Base-by-base conservation (phyloP, 2,329 filamentous ascomycete genomes). In the Rhexocercosporidium sp. region DNA sequence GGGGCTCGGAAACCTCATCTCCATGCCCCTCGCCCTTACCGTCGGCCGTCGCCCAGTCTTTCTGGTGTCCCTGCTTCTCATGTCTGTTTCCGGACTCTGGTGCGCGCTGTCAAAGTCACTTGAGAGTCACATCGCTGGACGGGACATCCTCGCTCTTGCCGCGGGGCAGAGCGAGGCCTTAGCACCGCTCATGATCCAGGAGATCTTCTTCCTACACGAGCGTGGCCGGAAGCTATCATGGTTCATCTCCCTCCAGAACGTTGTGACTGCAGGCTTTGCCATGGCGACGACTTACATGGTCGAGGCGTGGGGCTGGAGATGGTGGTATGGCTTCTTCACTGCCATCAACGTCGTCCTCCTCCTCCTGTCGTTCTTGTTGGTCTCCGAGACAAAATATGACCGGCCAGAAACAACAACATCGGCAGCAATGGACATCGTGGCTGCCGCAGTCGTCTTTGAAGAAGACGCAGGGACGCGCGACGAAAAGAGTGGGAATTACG, bases 251-350 rank as follows among this genome's bases (percentile, higher is more conserved):
- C 47, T 62, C 44, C 37, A 49, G 16, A 49, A 47, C 12, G 44
- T 51, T n/a, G 41, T 12, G 3, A 62, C 20, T 12, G 27, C 27
- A 18, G 14, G 14, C 27, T 53, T 49, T 18, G 27, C 29, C 14
- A 53, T 51, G n/a, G 25, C 41, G 9, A 49, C 59, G 9, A 51
- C 41, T 29, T 37, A 53, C 18, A 41, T 47, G 11, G 44, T 22
- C 14, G 18, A 18, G 5, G 18, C 27, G 3, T 16, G 37, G 47
- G 61, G 61, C 22, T 82, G 81, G 80, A 72, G 78, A 39, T 82
- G 79, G 78, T 81, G 80, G 70, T 82, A 81, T 60, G 80, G 78
- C 76, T 75, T 81, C 0, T 78, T 79, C n/a, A 75, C 75, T 6
- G 79, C 81, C 57, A 75, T 79, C 7, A 70, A 77, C 8, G 78